Conservation (phyloP, 306 rosid genomes). For the Cucumis hystrix region DNA sequence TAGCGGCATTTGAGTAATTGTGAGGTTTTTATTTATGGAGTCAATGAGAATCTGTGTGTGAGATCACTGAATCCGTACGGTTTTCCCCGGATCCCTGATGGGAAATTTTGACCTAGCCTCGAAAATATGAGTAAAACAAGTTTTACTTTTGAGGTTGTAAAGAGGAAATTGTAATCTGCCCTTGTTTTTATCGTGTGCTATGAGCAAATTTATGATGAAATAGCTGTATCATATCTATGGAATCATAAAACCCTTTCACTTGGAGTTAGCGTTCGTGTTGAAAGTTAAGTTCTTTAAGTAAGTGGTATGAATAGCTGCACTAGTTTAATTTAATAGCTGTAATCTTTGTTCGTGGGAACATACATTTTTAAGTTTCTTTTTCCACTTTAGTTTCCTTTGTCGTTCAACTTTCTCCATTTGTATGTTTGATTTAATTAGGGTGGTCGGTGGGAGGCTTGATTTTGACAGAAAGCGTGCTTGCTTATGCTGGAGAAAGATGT, state of each 20-base stretch:
- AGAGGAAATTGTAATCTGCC: neutral
- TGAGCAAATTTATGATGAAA: neutral
- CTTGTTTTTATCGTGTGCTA: neutral
- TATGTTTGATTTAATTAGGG: neutral
- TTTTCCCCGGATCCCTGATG: neutral
- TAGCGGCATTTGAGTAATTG: neutral
- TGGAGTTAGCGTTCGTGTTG: neutral
- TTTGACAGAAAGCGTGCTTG: neutral
- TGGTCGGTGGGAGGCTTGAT: neutral
- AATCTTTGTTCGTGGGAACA: neutral
- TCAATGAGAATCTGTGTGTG: neutral
- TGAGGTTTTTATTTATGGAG: neutral
- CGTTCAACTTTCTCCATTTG: neutral
- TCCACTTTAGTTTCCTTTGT: neutral
- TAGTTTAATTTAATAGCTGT: neutral
- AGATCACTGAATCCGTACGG: neutral
- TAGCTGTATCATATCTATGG: neutral
- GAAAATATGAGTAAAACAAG: neutral
- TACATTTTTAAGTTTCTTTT: neutral
- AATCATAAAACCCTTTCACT: neutral
- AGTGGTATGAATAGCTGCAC: neutral
- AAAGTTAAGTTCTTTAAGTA: neutral
- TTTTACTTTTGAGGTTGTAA: neutral
- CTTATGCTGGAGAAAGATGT: slow-evolving; percentile 25
- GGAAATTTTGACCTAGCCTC: neutral